phyloP scores from a whole-genome alignment of 2,329 filamentous ascomycete species.

The Graphium sp. region DNA sequence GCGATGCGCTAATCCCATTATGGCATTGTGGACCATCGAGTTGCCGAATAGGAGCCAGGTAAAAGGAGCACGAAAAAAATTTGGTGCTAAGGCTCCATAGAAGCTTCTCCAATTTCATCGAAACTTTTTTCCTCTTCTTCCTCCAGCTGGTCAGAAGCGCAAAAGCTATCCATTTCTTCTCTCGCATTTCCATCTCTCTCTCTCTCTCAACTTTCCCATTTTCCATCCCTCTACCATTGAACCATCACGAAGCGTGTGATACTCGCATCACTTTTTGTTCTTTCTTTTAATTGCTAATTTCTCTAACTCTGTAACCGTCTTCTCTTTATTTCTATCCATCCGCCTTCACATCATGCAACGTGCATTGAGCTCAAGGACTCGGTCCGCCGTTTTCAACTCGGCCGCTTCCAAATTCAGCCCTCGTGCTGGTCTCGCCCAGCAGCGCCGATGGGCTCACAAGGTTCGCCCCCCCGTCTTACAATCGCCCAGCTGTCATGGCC shows the following conservation, averaged over 20 bases:
- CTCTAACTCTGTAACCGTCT: too few species aligned
- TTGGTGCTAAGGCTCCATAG: too few species aligned
- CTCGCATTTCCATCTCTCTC: conserved; percentile 3
- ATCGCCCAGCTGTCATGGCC: too few species aligned
- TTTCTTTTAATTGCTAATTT: too few species aligned
- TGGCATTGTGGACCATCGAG: too few species aligned
- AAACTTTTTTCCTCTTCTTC: conserved; percentile 6
- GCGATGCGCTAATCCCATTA: too few species aligned
- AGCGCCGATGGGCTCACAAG: conserved; percentile 96
- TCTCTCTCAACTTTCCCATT: conserved; percentile 12
- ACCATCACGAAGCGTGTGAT: too few species aligned
- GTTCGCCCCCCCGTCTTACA: too few species aligned
- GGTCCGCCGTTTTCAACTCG: conserved; percentile 65
- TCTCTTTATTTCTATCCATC: too few species aligned
- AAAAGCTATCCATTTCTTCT: conserved; percentile 2
- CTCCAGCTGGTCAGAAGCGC: conserved; percentile 4
- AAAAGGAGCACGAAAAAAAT: too few species aligned
- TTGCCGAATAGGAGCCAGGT: too few species aligned
- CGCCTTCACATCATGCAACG: conserved; percentile 99
- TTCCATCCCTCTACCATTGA: conserved; percentile 11
- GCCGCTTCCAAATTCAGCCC: conserved; percentile 48
- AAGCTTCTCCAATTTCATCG: conserved; percentile 8
- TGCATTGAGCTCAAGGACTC: conserved; percentile 66
- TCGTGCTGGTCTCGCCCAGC: conserved; percentile 54
- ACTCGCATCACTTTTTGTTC: too few species aligned